These are phyloP conservation scores for Trichomonascus vanleenenianus DNA, from an alignment of 805 yeast species.

Conservation along the genomic window DNA sequence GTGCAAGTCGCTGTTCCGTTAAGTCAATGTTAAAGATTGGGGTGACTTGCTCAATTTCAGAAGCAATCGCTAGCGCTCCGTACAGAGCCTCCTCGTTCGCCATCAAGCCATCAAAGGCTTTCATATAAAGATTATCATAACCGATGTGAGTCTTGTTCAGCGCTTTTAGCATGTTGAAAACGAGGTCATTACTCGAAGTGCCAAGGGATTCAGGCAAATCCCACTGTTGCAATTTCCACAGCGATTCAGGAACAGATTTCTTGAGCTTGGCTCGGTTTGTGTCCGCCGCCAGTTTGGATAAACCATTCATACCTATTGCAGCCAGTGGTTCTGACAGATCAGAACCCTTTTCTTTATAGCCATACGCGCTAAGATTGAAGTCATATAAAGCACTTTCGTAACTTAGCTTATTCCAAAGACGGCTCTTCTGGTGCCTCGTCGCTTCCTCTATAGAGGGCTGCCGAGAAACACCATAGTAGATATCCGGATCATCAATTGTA, in stretches of 20 bases:
- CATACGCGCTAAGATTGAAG: slow-evolving; percentile 6
- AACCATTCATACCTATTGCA: slow-evolving; percentile 48
- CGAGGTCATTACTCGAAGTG: slow-evolving; percentile 35
- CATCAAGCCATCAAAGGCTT: neutral
- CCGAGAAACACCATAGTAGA: slow-evolving; percentile 57
- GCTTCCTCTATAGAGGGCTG: slow-evolving; percentile 48
- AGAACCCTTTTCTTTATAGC: slow-evolving; percentile 1
- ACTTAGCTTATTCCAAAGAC: slow-evolving; percentile 37
- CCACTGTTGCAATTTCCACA: slow-evolving; percentile 78
- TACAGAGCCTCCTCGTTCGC: neutral
- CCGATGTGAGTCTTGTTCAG: slow-evolving; percentile 21
- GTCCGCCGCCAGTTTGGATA: slow-evolving; percentile 38
- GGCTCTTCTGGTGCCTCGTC: slow-evolving; percentile 19
- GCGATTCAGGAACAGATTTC: too few species aligned
- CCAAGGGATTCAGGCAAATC: slow-evolving; percentile 43
- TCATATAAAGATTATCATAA: neutral
- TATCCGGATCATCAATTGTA: slow-evolving; percentile 53
- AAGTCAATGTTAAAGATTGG: too few species aligned
- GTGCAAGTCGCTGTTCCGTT: too few species aligned
- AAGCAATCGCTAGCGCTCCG: neutral
- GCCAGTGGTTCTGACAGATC: slow-evolving; percentile 35
- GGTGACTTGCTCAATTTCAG: neutral
- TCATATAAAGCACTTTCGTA: slow-evolving; percentile 55
- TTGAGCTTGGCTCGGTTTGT: slow-evolving; percentile 25
- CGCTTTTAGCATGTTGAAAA: slow-evolving; percentile 46